Evolutionary conservation across 2,329 filamentous ascomycete genomes (phyloP).

Genomic region (Epichloe elymi): DNA sequence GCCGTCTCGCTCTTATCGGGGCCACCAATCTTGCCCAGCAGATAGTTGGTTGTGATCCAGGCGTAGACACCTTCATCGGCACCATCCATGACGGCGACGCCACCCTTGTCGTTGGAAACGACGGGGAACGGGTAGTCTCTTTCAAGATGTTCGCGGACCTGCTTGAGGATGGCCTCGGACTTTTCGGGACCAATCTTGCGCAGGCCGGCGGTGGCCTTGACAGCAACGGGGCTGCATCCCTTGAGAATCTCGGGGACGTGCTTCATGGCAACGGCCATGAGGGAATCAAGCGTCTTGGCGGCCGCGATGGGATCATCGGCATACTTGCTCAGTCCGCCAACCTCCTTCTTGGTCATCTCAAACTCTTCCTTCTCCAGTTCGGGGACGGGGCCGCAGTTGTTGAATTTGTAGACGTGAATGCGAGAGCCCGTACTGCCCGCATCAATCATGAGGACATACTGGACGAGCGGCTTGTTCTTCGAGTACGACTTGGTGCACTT

Average conservation of each 20-base stretch:
- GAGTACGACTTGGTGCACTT: conserved; percentile 76
- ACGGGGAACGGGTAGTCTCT: conserved; percentile 89
- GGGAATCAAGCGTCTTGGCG: conserved; percentile 74
- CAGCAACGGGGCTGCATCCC: conserved; percentile 86
- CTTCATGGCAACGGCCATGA: conserved; percentile 76
- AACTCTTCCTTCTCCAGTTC: conserved; percentile 89
- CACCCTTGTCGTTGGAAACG: conserved; percentile 69
- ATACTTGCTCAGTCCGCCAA: conserved; percentile 79
- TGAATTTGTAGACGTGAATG: conserved; percentile 98
- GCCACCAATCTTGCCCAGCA: conserved; percentile 91
- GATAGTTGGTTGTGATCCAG: conserved; percentile 98
- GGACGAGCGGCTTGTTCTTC: conserved; percentile 81
- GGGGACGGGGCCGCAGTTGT: conserved; percentile 92
- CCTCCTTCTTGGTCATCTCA: conserved; percentile 78
- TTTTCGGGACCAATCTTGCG: conserved; percentile 72
- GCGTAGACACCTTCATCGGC: conserved; percentile 95
- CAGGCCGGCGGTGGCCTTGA: conserved; percentile 92
- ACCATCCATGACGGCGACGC: conserved; percentile 94
- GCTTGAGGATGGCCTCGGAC: conserved; percentile 71
- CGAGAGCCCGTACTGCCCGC: conserved; percentile 94
- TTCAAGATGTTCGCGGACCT: conserved; percentile 75
- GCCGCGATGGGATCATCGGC: conserved; percentile 75
- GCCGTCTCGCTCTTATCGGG: conserved; percentile 84
- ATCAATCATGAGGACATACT: conserved; percentile 98
- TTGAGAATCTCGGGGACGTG: conserved; percentile 80